Evolutionary conservation across 192 early-diverging fungal genomes (phyloP).

Genomic region (Backusella sp.): DNA sequence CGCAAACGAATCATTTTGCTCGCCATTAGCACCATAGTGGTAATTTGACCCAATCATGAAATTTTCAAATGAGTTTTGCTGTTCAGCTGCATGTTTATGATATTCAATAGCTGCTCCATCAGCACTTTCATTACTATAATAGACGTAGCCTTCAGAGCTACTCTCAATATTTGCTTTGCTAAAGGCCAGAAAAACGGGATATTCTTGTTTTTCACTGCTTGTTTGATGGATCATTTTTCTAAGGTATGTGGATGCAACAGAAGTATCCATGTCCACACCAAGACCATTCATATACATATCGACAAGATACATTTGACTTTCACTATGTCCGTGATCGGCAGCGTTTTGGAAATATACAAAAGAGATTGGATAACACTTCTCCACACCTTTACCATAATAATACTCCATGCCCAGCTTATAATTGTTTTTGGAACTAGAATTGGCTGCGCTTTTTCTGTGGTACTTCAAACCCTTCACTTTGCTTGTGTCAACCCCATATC

Average conservation of each 20-base stretch:
- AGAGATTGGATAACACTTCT: neutral
- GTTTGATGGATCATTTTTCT: neutral
- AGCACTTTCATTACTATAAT: too few species aligned
- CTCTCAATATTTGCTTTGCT: neutral
- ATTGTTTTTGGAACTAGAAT: neutral
- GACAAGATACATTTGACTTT: neutral
- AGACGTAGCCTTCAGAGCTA: neutral
- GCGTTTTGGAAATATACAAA: neutral
- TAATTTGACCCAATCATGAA: neutral
- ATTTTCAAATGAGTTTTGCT: neutral
- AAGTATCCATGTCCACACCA: neutral
- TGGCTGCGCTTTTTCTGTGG: neutral
- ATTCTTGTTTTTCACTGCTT: neutral
- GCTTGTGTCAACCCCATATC: neutral
- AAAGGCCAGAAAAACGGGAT: neutral
- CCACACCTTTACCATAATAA: neutral
- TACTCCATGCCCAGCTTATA: neutral
- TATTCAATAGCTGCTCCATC: neutral
- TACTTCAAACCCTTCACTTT: neutral
- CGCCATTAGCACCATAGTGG: neutral
- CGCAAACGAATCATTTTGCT: neutral
- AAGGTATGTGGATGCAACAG: neutral
- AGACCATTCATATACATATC: neutral
- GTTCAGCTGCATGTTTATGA: neutral
- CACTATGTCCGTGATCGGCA: neutral